These are phyloP conservation scores for Penicillium sp. DNA, from an alignment of 2,329 filamentous ascomycete species.

Conservation along the genomic window DNA sequence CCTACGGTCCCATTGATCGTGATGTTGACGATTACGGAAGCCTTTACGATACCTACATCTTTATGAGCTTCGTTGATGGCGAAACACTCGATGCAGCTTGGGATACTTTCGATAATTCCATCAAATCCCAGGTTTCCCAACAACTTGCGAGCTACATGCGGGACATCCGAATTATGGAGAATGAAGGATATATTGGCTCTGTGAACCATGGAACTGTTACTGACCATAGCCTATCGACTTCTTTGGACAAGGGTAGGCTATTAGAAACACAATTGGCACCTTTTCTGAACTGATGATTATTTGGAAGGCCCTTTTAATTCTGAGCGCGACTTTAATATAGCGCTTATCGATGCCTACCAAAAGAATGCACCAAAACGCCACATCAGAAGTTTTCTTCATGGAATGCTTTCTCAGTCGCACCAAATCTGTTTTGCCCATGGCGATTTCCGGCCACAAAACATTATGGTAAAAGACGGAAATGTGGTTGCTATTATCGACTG, in stretches of 20 bases:
- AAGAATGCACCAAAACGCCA: constrained; percentile 13
- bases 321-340: constrained; percentile 24
- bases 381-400: constrained; percentile 12
- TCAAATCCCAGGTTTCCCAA: constrained; percentile 8
- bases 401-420: constrained; percentile 14
- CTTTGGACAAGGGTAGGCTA: constrained; percentile 5
- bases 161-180: constrained; percentile 11
- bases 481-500: constrained; percentile 38
- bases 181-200: constrained; percentile 16
- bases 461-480: constrained; percentile 26
- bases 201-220: constrained; percentile 14
- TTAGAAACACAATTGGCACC: neutral
- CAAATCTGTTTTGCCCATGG: constrained; percentile 31
- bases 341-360: constrained; percentile 20
- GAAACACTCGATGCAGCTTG: constrained; percentile 14
- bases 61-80: constrained; percentile 18
- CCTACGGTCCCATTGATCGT: constrained; percentile 15
- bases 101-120: constrained; percentile 7
- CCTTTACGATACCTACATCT: constrained; percentile 21
- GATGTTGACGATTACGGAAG: constrained; percentile 17
- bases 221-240: constrained; percentile 9
- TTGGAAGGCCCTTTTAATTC: constrained; percentile 25
- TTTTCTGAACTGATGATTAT: neutral
- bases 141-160: constrained; percentile 13
- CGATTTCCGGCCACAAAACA: constrained; percentile 32